These are phyloP conservation scores for maize (Zea mays) DNA, from an alignment of 176 grass and related monocot genomes.

Conservation along the genomic window DNA sequence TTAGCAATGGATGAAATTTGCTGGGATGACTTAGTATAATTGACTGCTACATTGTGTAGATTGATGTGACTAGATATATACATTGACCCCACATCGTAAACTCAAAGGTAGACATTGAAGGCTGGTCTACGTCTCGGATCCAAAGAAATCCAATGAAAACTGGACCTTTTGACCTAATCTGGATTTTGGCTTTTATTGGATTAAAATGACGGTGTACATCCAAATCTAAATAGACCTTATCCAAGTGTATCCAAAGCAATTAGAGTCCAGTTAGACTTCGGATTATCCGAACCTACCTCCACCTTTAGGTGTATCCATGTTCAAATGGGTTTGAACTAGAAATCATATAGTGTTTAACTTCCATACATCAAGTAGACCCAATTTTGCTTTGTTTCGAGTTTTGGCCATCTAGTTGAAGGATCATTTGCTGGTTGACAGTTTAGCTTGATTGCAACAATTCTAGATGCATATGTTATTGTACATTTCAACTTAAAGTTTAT, in stretches of 20 bases:
- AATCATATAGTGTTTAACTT: background rate
- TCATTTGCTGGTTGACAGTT: background rate
- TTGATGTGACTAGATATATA: background rate
- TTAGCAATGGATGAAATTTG: background rate
- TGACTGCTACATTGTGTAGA: no score
- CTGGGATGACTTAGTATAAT: background rate
- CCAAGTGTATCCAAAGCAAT: background rate
- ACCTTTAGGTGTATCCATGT: background rate
- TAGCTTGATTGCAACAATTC: background rate
- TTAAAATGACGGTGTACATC: background rate
- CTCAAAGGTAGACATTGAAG: background rate
- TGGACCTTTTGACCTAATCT: background rate
- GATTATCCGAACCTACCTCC: background rate
- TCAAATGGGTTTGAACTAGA: slow-evolving; percentile 10
- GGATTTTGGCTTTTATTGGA: background rate
- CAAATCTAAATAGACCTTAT: background rate
- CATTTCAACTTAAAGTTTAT: background rate
- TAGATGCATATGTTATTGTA: background rate
- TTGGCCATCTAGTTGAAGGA: slow-evolving; percentile 11
- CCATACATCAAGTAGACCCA: background rate
- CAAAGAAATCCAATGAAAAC: background rate
- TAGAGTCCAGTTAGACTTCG: background rate
- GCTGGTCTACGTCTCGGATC: background rate
- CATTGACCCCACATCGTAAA: background rate
- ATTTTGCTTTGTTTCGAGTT: slow-evolving; percentile 9